Evolutionary conservation across 1,139 yeast species (phyloP).

Genomic region (Geotrichum aggregatum): DNA sequence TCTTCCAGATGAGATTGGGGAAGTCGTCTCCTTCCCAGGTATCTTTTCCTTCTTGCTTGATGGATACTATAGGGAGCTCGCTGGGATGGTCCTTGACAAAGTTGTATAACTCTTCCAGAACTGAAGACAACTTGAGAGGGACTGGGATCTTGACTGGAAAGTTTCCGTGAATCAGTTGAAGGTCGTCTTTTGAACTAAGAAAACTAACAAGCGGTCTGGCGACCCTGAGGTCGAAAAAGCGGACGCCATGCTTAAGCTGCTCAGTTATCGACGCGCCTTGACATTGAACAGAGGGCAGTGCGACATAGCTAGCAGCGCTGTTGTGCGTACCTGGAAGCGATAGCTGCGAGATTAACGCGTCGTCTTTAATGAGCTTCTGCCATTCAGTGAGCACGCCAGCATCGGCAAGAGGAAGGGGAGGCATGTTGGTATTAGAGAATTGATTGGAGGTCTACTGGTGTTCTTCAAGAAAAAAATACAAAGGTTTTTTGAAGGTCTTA

Average conservation of each 20-base stretch:
- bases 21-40: constrained; percentile 65
- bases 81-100: constrained; percentile 52
- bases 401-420: constrained; percentile 16
- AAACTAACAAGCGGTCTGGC: constrained; percentile 53
- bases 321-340: constrained; percentile 81
- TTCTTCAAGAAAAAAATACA: no score
- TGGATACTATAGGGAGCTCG: constrained; percentile 63
- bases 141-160: constrained; percentile 62
- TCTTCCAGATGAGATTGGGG: constrained; percentile 59
- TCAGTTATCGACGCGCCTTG: constrained; percentile 59
- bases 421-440: constrained; percentile 10
- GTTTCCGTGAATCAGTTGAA: constrained; percentile 70
- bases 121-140: constrained; percentile 48
- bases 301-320: constrained; percentile 61
- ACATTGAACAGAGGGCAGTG: constrained; percentile 75
- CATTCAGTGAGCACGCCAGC: constrained; percentile 39
- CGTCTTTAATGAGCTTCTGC: constrained; percentile 56
- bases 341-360: constrained; percentile 50
- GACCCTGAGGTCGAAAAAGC: constrained; percentile 66
- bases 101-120: constrained; percentile 54
- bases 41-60: constrained; percentile 71
- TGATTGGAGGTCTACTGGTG: neutral
- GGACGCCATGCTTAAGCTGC: constrained; percentile 67
- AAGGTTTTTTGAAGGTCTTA: no score
- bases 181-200: constrained; percentile 44